phyloP scores from a whole-genome alignment of 495 filamentous ascomycete species.

The Bryoglossum gracile region DNA sequence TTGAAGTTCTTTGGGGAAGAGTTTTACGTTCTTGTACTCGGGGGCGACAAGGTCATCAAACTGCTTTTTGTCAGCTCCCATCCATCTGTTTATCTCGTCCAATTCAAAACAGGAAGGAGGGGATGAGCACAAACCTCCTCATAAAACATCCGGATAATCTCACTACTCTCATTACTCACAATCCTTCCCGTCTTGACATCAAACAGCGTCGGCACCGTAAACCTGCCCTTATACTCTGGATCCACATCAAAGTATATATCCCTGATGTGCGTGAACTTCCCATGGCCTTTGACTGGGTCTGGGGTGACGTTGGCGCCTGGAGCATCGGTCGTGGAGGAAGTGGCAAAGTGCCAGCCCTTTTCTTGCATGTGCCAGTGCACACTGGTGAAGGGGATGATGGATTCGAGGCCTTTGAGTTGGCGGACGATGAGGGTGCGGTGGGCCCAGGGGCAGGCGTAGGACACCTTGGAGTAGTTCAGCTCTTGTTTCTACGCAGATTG shows the following conservation, averaged over 20 bases:
- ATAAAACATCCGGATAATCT: constrained; percentile 71
- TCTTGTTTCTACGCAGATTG: too few species aligned
- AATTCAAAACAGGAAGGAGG: not conserved
- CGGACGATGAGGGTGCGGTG: constrained; percentile 68
- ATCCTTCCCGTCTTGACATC: constrained; percentile 66
- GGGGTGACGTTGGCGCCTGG: constrained; percentile 40
- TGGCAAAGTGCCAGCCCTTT: constrained; percentile 77
- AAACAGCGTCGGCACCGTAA: constrained; percentile 74
- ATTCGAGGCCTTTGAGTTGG: constrained; percentile 71
- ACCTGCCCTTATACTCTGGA: constrained; percentile 62
- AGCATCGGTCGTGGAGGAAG: constrained; percentile 49
- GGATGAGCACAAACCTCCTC: constrained; percentile 25
- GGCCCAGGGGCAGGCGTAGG: constrained; percentile 75
- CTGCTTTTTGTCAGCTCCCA: constrained; percentile 16
- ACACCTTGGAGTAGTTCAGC: too few species aligned
- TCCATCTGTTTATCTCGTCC: too few species aligned
- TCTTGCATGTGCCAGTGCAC: constrained; percentile 61
- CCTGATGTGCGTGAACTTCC: constrained; percentile 49
- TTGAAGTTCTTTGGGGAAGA: constrained; percentile 55
- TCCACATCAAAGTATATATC: constrained; percentile 67
- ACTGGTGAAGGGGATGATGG: constrained; percentile 59
- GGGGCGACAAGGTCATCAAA: constrained; percentile 66
- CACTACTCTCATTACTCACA: constrained; percentile 79
- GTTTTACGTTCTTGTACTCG: constrained; percentile 51
- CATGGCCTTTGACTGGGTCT: constrained; percentile 60